A percentile compares a stretch with the other conserved stretches of the same genome.
Evolutionary conservation across 163 green algal species (phyloP).

Genomic region (Volvox carteri): DNA sequence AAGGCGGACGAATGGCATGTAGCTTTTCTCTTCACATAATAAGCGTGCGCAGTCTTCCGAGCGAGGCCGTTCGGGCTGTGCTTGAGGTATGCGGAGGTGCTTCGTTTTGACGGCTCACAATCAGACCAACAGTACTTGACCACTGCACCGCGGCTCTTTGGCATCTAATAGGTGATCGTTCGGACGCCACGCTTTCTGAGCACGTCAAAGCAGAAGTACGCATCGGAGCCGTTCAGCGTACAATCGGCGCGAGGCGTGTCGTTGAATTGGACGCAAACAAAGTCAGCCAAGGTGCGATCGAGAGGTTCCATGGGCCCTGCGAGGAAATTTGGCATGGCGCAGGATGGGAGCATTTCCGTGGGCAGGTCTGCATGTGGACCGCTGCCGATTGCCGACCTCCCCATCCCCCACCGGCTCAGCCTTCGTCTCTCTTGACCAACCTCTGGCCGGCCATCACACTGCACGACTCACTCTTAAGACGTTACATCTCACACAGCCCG

Average conservation of each 20-base stretch:
- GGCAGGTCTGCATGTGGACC: too few species aligned
- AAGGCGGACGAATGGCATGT: conserved; percentile 3
- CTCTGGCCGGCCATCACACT: too few species aligned
- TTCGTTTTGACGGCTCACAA: too few species aligned
- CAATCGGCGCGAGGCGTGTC: not conserved
- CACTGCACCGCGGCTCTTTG: not conserved
- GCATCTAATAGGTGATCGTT: conserved; percentile 26
- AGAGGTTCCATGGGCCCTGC: too few species aligned
- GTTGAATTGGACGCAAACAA: conserved; percentile 8
- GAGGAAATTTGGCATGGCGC: too few species aligned
- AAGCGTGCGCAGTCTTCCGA: not conserved
- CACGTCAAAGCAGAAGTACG: not conserved
- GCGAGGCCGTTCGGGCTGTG: not conserved
- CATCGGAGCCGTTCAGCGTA: not conserved
- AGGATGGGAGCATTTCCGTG: too few species aligned
- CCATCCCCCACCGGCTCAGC: too few species aligned
- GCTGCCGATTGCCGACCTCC: too few species aligned
- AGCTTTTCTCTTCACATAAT: not conserved
- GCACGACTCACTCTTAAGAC: too few species aligned
- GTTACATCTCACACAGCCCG: too few species aligned
- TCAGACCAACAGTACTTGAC: too few species aligned
- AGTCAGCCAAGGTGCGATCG: not conserved
- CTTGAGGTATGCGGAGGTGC: conserved; percentile 3
- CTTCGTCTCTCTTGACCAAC: too few species aligned
- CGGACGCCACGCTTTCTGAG: conserved; percentile 28